Percentiles rank a stretch among this genome's conserved stretches.
Evolutionary conservation across 352 stramenopile genomes (phyloP).

Genomic region (Phytopythium helicoides): DNA sequence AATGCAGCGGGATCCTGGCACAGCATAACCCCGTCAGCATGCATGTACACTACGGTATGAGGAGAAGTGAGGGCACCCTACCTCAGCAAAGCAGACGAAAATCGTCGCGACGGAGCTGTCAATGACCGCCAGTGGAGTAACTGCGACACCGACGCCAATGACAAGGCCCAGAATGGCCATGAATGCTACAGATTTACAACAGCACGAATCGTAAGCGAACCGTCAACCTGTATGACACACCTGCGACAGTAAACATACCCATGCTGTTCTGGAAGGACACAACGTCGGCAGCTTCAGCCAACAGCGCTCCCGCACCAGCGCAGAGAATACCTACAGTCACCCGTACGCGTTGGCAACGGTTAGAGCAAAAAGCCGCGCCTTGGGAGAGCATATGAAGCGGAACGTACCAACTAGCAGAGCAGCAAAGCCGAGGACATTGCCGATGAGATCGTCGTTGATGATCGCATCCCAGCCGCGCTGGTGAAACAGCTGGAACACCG

Average conservation of each 20-base stretch:
- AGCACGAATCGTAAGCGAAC: no score
- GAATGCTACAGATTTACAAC: constrained; percentile 34
- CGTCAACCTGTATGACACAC: no score
- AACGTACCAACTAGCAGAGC: constrained; percentile 81
- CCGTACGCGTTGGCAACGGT: no score
- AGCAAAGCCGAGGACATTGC: constrained; percentile 89
- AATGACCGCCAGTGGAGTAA: constrained; percentile 91
- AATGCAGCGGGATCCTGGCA: constrained; percentile 76
- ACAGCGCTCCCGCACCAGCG: constrained; percentile 47
- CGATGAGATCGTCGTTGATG: constrained; percentile 95
- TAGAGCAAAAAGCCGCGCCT: background rate
- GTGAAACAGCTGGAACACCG: constrained; percentile 93
- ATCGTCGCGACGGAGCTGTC: constrained; percentile 94
- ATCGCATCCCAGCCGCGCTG: constrained; percentile 94
- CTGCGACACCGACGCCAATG: constrained; percentile 84
- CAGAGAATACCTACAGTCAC: constrained; percentile 69
- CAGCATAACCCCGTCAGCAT: background rate
- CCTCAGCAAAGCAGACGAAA: constrained; percentile 96
- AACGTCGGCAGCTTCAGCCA: constrained; percentile 45
- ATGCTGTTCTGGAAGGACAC: constrained; percentile 69
- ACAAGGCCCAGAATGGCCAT: constrained; percentile 86
- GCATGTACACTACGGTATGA: background rate
- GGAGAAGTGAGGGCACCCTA: constrained; percentile 5
- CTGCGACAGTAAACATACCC: no score
- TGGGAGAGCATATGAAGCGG: background rate